Percentiles rank a stretch among this genome's conserved stretches.
Conservation (phyloP, 768 basidiomycete genomes). For the Tulasnella calospora region DNA sequence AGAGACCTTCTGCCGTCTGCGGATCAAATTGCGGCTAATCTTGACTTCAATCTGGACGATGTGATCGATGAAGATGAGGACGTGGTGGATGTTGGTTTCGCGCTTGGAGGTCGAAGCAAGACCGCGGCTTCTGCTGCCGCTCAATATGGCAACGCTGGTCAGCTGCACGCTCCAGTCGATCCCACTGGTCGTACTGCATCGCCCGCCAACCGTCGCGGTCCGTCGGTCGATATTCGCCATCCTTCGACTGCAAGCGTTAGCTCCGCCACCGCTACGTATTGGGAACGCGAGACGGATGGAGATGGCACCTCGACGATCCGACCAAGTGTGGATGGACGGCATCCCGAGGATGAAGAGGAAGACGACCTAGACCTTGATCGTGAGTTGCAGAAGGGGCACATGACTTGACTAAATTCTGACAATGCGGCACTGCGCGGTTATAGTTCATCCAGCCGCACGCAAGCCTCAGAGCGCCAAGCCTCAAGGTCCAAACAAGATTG, state of each 20-base stretch:
- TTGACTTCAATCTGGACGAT: slow-evolving; percentile 7
- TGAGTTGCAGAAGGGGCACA: background rate
- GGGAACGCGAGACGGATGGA: slow-evolving; percentile 5
- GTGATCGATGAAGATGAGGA: slow-evolving; percentile 42
- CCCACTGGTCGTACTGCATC: background rate
- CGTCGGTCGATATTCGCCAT: background rate
- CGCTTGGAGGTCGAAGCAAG: slow-evolving; percentile 35
- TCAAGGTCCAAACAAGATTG: slow-evolving; percentile 41
- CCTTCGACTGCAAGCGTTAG: background rate
- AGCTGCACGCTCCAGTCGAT: background rate
- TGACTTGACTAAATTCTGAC: background rate
- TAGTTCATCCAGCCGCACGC: slow-evolving; percentile 2
- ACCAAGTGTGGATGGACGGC: slow-evolving; percentile 10
- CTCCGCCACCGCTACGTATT: background rate
- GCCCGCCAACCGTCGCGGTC: background rate
- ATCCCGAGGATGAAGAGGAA: slow-evolving; percentile 10
- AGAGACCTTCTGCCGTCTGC: background rate
- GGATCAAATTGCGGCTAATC: background rate
- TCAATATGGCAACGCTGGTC: background rate
- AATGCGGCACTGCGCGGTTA: background rate
- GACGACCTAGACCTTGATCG: slow-evolving; percentile 20
- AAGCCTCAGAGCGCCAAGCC: slow-evolving; percentile 12
- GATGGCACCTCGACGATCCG: slow-evolving; percentile 23
- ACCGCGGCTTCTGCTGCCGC: background rate
- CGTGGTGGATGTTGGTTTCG: slow-evolving; percentile 55